Evolutionary conservation across 202 grass and related monocot genomes (phyloP).

Genomic region (Dendrocalamus latiflorus): DNA sequence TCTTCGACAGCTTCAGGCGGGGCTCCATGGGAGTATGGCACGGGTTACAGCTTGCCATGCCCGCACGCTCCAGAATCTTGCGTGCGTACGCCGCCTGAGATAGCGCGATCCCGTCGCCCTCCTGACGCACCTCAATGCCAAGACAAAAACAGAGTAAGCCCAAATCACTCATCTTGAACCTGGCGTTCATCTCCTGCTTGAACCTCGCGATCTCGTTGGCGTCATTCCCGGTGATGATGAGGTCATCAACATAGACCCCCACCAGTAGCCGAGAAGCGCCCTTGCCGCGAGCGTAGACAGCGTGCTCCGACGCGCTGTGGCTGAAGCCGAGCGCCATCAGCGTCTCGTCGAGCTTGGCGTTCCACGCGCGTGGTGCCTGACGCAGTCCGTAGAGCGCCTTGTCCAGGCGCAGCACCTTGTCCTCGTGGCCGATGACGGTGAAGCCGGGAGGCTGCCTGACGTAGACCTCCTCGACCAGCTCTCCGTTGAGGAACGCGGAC

Average conservation of each 20-base stretch:
- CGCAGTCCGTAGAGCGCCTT: background rate
- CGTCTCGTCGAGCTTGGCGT: background rate
- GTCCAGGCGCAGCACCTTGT: background rate
- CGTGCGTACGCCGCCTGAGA: background rate
- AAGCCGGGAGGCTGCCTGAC: background rate
- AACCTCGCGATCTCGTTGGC: background rate
- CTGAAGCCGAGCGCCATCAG: rapidly evolving
- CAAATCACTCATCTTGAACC: background rate
- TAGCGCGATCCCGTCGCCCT: background rate
- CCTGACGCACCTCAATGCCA: background rate
- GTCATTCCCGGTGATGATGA: background rate
- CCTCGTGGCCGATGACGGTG: too few relatives aligned
- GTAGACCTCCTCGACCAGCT: background rate
- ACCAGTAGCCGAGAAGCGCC: rapidly evolving
- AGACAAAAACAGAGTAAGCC: background rate
- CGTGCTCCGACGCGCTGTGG: background rate
- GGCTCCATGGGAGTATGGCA: background rate
- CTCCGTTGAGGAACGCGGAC: background rate
- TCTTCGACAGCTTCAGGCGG: too few relatives aligned
- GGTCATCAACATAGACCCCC: background rate
- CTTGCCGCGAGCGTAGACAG: background rate
- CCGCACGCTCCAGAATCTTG: background rate
- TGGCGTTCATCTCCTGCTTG: background rate
- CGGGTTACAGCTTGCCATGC: background rate
- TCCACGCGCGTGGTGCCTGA: background rate